Evolutionary conservation across 257 asterid genomes (phyloP), one percentile per base, ranked within the genome.

Genomic region (Salvia hispanica): DNA sequence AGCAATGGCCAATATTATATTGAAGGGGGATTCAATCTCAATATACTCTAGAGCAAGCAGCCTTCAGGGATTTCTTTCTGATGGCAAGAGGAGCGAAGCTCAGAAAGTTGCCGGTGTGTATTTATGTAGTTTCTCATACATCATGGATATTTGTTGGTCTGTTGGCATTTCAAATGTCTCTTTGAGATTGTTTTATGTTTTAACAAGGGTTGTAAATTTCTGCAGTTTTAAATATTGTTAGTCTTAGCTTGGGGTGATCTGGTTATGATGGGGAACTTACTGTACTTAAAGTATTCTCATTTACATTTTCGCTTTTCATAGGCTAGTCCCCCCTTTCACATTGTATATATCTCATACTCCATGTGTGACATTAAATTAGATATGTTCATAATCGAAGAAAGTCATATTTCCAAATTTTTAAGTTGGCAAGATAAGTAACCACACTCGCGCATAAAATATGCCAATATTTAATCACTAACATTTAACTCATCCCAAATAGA

Each of bases 21-120:
- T 64, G 54, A 94, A 91, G 83, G 97, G 96, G 69, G 97, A 94
- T 71, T 47, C 75, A 59, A 94, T 94, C 67, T 91, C 99, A 0
- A 83, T 94, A 78, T 94, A 94, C 84, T 94, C 99, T 14, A 88
- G 99, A 77, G 99, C 91, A 43, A 94, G 99, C 86, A 86, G 87
- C 76, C 91, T 94, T 57, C 99, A 91, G 86, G 99, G 99, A 63
- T 85, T 90, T 77, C 95, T 94, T 56, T 85, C 99, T 8, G 97
- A 91, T 79, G 95, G 93, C 61, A 94, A 84, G 88, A 94, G 77
- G 82, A 85, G 75, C 3, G 97, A 86, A 60, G 91, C 96, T 72
- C 89, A 79, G 74, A 84, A 83, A 85, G 90, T 91, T 62, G 95
- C 99, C 46, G 99, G 99, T 94, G 72, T 6, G 94, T 84, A 63